Evolutionary conservation across 2,329 filamentous ascomycete species (phyloP).

Genomic region (Penicillium corylophilum): DNA sequence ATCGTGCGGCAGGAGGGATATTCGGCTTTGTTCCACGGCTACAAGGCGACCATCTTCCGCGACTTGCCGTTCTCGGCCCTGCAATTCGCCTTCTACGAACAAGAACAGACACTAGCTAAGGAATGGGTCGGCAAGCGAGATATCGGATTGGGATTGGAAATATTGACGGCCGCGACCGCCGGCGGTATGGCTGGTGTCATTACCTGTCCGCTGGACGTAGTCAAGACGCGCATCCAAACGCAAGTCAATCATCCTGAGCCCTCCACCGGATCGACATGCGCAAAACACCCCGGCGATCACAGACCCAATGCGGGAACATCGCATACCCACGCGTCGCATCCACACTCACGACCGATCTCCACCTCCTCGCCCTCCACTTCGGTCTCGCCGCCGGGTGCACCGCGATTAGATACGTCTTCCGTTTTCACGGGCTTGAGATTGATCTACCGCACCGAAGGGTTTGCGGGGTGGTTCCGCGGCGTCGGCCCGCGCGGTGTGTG

Average conservation of each 20-base stretch:
- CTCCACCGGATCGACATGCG: slow-evolving; percentile 19
- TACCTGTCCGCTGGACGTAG: slow-evolving; percentile 93
- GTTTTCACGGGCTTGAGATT: slow-evolving; percentile 79
- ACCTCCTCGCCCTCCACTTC: slow-evolving; percentile 87
- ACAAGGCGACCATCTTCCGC: slow-evolving; percentile 90
- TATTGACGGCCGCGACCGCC: slow-evolving; percentile 83
- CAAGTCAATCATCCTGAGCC: slow-evolving; percentile 64
- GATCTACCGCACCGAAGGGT: slow-evolving; percentile 86
- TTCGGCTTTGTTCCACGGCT: slow-evolving; percentile 89
- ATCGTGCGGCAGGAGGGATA: slow-evolving; percentile 82
- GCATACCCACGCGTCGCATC: slow-evolving; percentile 31
- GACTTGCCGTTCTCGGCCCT: slow-evolving; percentile 94
- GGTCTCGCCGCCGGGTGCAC: slow-evolving; percentile 72
- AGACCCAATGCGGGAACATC: slow-evolving; percentile 22
- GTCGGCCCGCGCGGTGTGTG: slow-evolving; percentile 91
- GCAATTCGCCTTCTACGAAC: slow-evolving; percentile 98
- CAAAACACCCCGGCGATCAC: slow-evolving; percentile 30
- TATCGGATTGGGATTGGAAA: slow-evolving; percentile 81
- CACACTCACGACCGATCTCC: slow-evolving; percentile 73
- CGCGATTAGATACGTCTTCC: slow-evolving; percentile 83
- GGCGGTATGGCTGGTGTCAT: slow-evolving; percentile 91
- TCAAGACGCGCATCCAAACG: slow-evolving; percentile 95
- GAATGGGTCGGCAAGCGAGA: slow-evolving; percentile 75
- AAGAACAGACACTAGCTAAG: slow-evolving; percentile 80
- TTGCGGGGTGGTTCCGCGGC: slow-evolving; percentile 89